phyloP scores from a whole-genome alignment of 305 asterid genomes.

The Withania somnifera region DNA sequence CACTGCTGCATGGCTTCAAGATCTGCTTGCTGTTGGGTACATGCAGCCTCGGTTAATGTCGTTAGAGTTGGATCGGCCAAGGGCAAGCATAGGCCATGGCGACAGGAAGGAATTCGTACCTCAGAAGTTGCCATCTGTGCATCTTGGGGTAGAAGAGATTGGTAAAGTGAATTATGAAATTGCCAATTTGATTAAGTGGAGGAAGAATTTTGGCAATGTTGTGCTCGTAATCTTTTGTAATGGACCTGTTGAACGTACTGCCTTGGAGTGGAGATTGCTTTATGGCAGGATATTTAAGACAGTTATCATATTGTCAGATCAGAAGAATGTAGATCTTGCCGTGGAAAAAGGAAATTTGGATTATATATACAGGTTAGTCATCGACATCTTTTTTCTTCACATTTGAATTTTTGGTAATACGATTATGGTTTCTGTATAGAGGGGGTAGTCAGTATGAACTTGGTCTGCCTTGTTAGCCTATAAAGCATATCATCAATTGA shows the following conservation, averaged over 20 bases:
- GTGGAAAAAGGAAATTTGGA: constrained; percentile 77
- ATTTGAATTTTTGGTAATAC: neutral
- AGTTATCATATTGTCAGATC: constrained; percentile 61
- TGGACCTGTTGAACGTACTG: constrained; percentile 90
- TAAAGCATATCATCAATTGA: neutral
- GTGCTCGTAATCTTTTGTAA: constrained; percentile 81
- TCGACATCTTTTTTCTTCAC: neutral
- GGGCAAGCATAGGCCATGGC: constrained; percentile 82
- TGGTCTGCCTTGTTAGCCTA: neutral
- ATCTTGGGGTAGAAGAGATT: constrained; percentile 84
- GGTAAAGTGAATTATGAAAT: constrained; percentile 87
- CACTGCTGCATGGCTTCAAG: constrained; percentile 97
- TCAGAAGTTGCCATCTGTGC: constrained; percentile 81
- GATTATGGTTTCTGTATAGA: neutral
- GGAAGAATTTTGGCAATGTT: constrained; percentile 83
- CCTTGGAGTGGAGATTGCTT: constrained; percentile 91
- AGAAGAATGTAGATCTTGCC: constrained; percentile 75
- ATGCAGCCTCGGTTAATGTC: constrained; percentile 93
- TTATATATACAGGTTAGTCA: constrained; percentile 70
- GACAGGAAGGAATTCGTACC: constrained; percentile 89
- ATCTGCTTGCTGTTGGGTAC: constrained; percentile 81
- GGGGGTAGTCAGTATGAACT: too few relatives aligned
- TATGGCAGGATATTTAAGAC: constrained; percentile 95
- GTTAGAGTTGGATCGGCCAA: constrained; percentile 72
- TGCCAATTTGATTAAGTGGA: constrained; percentile 79